These are phyloP conservation scores for Trametes versicolor DNA, from an alignment of 1,284 basidiomycete genomes.

Conservation along the genomic window DNA sequence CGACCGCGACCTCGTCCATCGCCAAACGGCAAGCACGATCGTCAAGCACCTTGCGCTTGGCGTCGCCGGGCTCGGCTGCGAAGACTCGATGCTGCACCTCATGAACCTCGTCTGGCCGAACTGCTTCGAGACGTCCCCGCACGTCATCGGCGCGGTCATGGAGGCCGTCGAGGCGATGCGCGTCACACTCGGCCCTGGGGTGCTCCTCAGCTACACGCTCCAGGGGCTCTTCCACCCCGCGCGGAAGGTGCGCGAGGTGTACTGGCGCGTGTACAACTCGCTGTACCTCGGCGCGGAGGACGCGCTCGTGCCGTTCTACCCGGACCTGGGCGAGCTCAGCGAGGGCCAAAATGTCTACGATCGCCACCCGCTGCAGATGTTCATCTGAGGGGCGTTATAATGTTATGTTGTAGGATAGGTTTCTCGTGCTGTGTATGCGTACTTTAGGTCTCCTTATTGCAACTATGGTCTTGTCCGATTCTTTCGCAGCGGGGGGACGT, in stretches of 20 bases:
- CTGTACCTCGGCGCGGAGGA: conserved; percentile 91
- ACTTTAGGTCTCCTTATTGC: conserved; percentile 5
- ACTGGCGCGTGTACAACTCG: conserved; percentile 94
- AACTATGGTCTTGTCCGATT: background rate
- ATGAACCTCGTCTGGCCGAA: conserved; percentile 99
- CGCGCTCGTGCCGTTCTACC: conserved; percentile 95
- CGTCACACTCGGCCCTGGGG: conserved; percentile 93
- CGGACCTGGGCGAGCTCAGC: conserved; percentile 86
- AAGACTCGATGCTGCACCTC: conserved; percentile 97
- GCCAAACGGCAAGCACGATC: conserved; percentile 98
- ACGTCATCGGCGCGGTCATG: conserved; percentile 98
- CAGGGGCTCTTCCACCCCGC: conserved; percentile 97
- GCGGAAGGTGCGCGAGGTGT: conserved; percentile 95
- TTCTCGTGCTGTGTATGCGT: conserved; percentile 19
- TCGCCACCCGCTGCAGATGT: conserved; percentile 85
- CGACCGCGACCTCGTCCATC: conserved; percentile 97
- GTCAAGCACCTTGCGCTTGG: conserved; percentile 98
- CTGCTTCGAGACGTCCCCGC: conserved; percentile 97
- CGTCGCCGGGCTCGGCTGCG: conserved; percentile 96
- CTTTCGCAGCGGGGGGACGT: background rate
- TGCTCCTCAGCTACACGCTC: conserved; percentile 90
- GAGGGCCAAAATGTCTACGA: conserved; percentile 92
- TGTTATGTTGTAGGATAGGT: conserved; percentile 32
- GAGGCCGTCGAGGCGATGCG: conserved; percentile 98
- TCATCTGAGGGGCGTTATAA: conserved; percentile 59